Base-by-base conservation (phyloP, 495 filamentous ascomycete genomes). In the Barbatosphaeria neglecta region DNA sequence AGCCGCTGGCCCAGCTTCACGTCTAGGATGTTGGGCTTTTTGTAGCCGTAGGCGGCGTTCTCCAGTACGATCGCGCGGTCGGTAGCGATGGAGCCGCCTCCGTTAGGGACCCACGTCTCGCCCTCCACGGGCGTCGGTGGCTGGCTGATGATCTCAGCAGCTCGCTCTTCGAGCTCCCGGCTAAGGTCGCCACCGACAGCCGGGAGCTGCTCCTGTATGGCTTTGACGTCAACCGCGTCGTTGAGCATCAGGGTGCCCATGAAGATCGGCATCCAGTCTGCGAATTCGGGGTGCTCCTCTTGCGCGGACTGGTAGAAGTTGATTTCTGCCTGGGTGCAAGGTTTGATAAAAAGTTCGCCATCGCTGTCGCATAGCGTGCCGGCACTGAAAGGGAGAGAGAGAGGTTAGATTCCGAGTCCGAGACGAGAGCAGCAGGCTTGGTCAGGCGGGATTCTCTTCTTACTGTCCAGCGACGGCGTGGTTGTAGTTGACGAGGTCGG, bases 381-480 rank as follows among this genome's bases (percentile, higher is more conserved):
- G 39, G 92, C 90, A 66, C 90, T 97, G 62, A 42, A 45, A 49
- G 25, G 17, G 43, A 19, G 41, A 19, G 31, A n/a, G 31, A 10
- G 16, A 35, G 40, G 46, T 44, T 42, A 40, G 31, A 45, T 57
- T 18, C 53, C 52, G 25, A 40, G 18, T 22, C 37, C 19, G 46
- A 18, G 41, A 38, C 43, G 35, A 23, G 18, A 20, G 23, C 23
- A 17, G n/a, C 28, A 37, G 22, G 22, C 18, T 37, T 27, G 45
- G 44, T 20, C 8, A 40, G 31, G 38, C 11, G 19, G 38, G 10
- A 35, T 25, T 27, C 33, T 50, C 35, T 41, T 83, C 90, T 76
- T 74, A 96, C 90, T 98, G 92, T 69, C 92, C 92, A 45, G 92
- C 92, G 43, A 90, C 89, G 42, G 81, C 86, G 65, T 88, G 76